Base-by-base conservation (phyloP, 2,329 filamentous ascomycete genomes). In the Pseudogymnoascus sp. region DNA sequence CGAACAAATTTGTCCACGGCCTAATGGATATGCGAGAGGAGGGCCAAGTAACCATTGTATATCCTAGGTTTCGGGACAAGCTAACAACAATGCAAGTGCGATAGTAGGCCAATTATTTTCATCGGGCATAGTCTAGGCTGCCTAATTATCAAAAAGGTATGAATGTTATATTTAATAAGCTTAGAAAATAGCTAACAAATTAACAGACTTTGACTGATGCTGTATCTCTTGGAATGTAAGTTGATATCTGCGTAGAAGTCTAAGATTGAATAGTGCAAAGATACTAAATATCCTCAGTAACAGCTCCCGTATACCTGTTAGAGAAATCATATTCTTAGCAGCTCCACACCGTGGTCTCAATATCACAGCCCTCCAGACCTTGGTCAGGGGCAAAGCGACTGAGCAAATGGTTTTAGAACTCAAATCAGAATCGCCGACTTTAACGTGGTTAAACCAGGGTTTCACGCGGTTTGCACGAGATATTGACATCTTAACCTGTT, bases 261-360 rank as follows among this genome's bases (percentile, higher is more conserved):
- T 14, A 37, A 10, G 4, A 33, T 40, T 16, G n/a, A 16, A 12
- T 8, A 6, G 14, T 19, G 7, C 38, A 10, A 41, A 41, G 40
- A 22, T 6, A 43, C 40, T 43, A 43, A 43, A 12, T 43, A 22
- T 22, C 7, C 6, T 3, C 12, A 43, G 40, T 12, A 43, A 43
- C 40, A 43, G 40, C 40, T 43, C 50, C 11, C 59, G 26, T 19
- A 53, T 64, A 28, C 46, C 35, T 1, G 65, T 67, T 6, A 56
- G 63, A 12, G 37, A 46, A 6, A 60, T 71, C 12, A 60, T 71
- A 33, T 71, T 71, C 35, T 62, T 71, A 11, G 70, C 64, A 2
- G 66, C 66, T 16, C 70, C 70, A 3, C 68, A 71, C 62, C 60
- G 65, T 16, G 69, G 70, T n/a, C 59, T 71, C 3, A 50, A 71